These are phyloP conservation scores for Aspergillus bombycis DNA, from an alignment of 2,329 filamentous ascomycete species.

Conservation along the genomic window DNA sequence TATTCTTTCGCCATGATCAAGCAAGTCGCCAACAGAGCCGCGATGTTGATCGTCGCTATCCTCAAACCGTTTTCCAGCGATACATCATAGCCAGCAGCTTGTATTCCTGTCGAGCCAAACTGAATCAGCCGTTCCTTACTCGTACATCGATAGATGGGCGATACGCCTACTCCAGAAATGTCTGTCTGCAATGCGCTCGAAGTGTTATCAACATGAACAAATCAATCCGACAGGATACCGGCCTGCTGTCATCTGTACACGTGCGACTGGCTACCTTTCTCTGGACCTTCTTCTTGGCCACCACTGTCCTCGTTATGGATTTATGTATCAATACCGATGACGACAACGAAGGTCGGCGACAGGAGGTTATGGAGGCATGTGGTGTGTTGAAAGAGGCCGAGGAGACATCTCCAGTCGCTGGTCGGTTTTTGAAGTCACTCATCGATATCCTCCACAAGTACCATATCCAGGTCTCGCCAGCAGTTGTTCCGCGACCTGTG, in stretches of 20 bases:
- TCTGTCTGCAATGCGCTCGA: constrained; percentile 9
- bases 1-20: no score
- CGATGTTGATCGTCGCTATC: neutral
- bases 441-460: neutral
- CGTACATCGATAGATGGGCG: neutral
- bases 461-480: neutral
- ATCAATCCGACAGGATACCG: neutral
- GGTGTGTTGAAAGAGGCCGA: neutral
- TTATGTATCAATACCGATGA: neutral
- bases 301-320: constrained; percentile 1
- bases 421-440: neutral
- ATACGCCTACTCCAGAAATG: constrained; percentile 4
- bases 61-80: constrained; percentile 6
- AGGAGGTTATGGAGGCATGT: no score
- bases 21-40: constrained; percentile 1
- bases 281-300: neutral
- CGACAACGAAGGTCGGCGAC: neutral
- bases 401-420: neutral
- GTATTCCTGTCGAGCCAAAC: neutral
- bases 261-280: neutral
- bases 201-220: constrained; percentile 4
- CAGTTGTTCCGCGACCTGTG: neutral
- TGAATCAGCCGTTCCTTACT: neutral
- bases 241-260: neutral
- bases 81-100: constrained; percentile 6